Evolutionary conservation across 768 basidiomycete species (phyloP), one percentile per base, ranked within the genome.

Genomic region (Suillus sp.): DNA sequence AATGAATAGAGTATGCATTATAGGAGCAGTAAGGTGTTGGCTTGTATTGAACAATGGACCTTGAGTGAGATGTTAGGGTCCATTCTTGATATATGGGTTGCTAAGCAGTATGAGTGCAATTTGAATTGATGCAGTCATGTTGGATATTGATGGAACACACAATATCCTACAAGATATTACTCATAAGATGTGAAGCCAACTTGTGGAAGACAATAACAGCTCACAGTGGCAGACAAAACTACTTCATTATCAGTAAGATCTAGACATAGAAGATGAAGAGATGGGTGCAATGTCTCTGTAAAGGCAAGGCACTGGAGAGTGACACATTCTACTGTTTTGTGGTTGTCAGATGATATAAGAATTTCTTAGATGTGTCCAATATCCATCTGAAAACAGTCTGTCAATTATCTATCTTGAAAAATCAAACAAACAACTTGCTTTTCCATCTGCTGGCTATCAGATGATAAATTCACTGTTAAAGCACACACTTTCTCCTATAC

Each of bases 141-240:
- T 69, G 69, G 18, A 71, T 57, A 64, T 71, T 71, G 27, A 70
- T 37, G 4, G 61, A 65, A 59, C 67, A 71, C 22, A 63, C 13
- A 0, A 70, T 47, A 40, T 65, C 59, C 66, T 69, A 60, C 45
- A 43, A 37, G n/a, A 22, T 47, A 16, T 61, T 8, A 20, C 43
- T 10, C 34, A 61, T 64, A 20, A 42, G 40, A 20, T 42, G 40
- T 9, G 7, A 18, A 5, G 14, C 18, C 8, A 7, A 42, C 7
- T 61, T 42, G 14, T 64, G 42, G 4, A 60, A 35, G 43, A 64
- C 40, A 20, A 42, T 42, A 18, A 42, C 5, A 8, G 10, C 60
- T 38, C 1, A 35, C 34, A 0, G 45, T 9, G 61, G 42, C 20
- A 14, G 10, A 47, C 57, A 59, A 35, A 42, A 43, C 42, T 47